Evolutionary conservation across 2,329 filamentous ascomycete species (phyloP).

Genomic region (Penicillium sp.): DNA sequence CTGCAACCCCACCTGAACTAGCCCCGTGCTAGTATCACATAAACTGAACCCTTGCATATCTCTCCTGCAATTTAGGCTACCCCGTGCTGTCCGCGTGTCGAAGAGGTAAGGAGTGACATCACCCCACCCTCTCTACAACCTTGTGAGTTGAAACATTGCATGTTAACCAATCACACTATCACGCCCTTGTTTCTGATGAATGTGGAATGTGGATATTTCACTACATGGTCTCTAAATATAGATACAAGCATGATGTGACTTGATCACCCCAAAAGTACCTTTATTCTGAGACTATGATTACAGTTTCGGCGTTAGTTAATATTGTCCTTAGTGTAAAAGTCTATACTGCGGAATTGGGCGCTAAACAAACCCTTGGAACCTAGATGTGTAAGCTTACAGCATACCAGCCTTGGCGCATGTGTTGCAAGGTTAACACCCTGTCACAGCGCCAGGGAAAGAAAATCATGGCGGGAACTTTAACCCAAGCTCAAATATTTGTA

Average conservation of each 20-base stretch:
- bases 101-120: not conserved
- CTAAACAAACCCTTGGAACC: not conserved
- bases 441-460: too few relatives aligned
- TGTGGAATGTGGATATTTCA: not conserved
- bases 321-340: not conserved
- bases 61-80: not conserved
- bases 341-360: not conserved
- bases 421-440: not conserved
- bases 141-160: not conserved
- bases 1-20: not conserved
- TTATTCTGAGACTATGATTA: not conserved
- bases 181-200: not conserved
- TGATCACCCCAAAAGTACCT: not conserved
- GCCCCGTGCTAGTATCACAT: not conserved
- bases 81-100: not conserved
- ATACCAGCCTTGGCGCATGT: not conserved
- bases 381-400: not conserved
- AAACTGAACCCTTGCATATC: not conserved
- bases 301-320: not conserved
- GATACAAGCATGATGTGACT: not conserved
- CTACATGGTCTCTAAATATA: not conserved
- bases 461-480: too few relatives aligned
- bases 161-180: not conserved
- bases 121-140: not conserved
- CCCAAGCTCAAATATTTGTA: too few relatives aligned